Evolutionary conservation across 441 rosid species (phyloP).

Genomic region (Erodium moschatum): DNA sequence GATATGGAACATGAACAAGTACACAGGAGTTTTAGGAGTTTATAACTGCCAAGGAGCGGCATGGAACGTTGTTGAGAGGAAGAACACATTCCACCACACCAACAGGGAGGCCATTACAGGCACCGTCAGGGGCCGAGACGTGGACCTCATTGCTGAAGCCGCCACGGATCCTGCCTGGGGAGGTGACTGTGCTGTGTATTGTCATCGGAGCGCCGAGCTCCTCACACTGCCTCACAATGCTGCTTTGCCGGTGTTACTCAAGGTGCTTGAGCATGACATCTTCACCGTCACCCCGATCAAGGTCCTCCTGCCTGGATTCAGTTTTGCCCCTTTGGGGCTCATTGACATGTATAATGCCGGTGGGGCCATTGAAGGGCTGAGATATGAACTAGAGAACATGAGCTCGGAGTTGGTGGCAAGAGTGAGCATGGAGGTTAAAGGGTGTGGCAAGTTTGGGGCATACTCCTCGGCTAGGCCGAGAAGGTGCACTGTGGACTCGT

Average conservation of each 20-base stretch:
- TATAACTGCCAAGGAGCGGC: slow-evolving; percentile 98
- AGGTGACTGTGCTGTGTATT: slow-evolving; percentile 54
- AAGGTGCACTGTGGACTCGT: slow-evolving; percentile 47
- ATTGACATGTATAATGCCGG: slow-evolving; percentile 75
- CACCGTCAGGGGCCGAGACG: slow-evolving; percentile 49
- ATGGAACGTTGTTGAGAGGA: slow-evolving; percentile 57
- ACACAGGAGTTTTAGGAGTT: slow-evolving; percentile 72
- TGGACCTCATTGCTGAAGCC: slow-evolving; percentile 68
- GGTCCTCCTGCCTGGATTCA: slow-evolving; percentile 39
- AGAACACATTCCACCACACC: slow-evolving; percentile 65
- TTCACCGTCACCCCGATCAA: slow-evolving; percentile 56
- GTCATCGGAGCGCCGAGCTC: slow-evolving; percentile 42
- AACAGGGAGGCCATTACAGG: slow-evolving; percentile 43
- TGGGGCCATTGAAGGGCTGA: slow-evolving; percentile 59
- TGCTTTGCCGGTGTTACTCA: slow-evolving; percentile 64
- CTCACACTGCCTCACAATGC: slow-evolving; percentile 45
- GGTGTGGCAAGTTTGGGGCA: slow-evolving; percentile 71
- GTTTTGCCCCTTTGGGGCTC: slow-evolving; percentile 73
- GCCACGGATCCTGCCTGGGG: slow-evolving; percentile 50
- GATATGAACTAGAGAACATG: slow-evolving; percentile 34
- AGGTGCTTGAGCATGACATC: slow-evolving; percentile 52
- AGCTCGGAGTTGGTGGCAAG: slow-evolving; percentile 40
- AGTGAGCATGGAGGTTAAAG: slow-evolving; percentile 52
- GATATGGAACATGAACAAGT: slow-evolving; percentile 98
- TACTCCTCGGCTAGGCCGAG: slow-evolving; percentile 64